These are phyloP conservation scores for Thermothelomyces thermophilus DNA, from an alignment of 2,329 filamentous ascomycete species.

Conservation along the genomic window DNA sequence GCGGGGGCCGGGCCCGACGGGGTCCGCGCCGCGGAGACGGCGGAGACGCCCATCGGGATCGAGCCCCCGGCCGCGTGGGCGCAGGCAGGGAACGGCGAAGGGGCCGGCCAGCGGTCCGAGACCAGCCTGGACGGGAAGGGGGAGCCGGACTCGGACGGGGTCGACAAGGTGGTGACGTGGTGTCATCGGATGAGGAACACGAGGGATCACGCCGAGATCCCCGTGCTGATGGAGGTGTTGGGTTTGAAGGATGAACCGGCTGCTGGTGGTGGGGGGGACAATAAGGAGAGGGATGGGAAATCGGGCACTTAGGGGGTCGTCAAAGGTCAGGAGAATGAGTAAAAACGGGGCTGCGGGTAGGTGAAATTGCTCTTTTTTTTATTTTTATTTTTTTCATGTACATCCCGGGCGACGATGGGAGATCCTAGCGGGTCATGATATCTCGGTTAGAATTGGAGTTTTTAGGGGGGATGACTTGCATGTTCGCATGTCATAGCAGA, in stretches of 20 bases:
- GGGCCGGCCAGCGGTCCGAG: slow-evolving; percentile 1
- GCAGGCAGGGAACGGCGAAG: not conserved
- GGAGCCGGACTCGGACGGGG: slow-evolving; percentile 26
- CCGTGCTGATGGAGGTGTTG: slow-evolving; percentile 56
- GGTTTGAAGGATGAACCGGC: slow-evolving; percentile 43
- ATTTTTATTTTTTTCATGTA: too few relatives aligned
- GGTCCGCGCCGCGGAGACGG: not conserved
- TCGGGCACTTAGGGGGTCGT: too few relatives aligned
- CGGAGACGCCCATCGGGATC: not conserved
- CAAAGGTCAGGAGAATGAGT: too few relatives aligned
- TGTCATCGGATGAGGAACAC: slow-evolving; percentile 77
- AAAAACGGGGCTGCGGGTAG: too few relatives aligned
- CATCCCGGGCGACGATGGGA: too few relatives aligned
- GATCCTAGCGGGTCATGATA: too few relatives aligned
- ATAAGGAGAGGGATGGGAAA: slow-evolving; percentile 43
- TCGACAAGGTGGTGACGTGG: slow-evolving; percentile 62
- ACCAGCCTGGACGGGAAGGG: slow-evolving; percentile 24
- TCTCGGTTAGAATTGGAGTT: too few relatives aligned
- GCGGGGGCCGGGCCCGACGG: not conserved
- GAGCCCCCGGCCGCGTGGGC: not conserved
- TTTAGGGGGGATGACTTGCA: too few relatives aligned
- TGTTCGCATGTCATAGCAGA: not conserved
- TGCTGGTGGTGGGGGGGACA: slow-evolving; percentile 40
- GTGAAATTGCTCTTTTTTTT: too few relatives aligned
- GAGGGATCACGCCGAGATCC: slow-evolving; percentile 67